Conservation (phyloP, 148 eudicot genomes). For the Tetragonia tetragonoides region DNA sequence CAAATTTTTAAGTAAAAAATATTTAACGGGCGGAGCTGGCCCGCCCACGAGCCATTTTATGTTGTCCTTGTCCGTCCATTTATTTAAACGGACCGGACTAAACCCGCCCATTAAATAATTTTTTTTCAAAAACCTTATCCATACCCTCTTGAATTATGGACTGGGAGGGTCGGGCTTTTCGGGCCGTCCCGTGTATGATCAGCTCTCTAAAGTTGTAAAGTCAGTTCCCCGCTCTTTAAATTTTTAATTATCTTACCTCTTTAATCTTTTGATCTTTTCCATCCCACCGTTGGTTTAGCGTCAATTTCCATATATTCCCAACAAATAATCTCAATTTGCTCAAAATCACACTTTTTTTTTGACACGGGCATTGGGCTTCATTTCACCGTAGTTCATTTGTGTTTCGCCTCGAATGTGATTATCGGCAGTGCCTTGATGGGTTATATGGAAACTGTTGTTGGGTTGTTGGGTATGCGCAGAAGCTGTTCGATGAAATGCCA, state of each 20-base stretch:
- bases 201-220: too few relatives aligned
- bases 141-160: too few relatives aligned
- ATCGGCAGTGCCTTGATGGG: conserved; percentile 47
- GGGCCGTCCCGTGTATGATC: too few relatives aligned
- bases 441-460: conserved; percentile 48
- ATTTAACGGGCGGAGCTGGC: too few relatives aligned
- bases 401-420: conserved; percentile 45
- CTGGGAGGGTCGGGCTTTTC: too few relatives aligned
- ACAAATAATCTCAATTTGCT: conserved; percentile 44
- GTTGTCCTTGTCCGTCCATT: too few relatives aligned
- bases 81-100: too few relatives aligned
- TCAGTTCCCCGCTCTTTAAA: neutral
- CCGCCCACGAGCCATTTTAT: too few relatives aligned
- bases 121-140: too few relatives aligned
- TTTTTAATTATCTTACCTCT: neutral
- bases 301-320: conserved; percentile 30
- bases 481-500: conserved; percentile 53
- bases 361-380: conserved; percentile 52
- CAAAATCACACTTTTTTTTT: conserved; percentile 34
- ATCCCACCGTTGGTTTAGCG: conserved; percentile 1
- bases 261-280: too few relatives aligned
- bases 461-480: conserved; percentile 31
- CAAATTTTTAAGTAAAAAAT: too few relatives aligned
- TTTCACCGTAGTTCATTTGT: conserved; percentile 38
- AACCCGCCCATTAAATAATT: too few relatives aligned